phyloP scores from a whole-genome alignment of 1,284 basidiomycete species.

The Limonomyces culmigenus region DNA sequence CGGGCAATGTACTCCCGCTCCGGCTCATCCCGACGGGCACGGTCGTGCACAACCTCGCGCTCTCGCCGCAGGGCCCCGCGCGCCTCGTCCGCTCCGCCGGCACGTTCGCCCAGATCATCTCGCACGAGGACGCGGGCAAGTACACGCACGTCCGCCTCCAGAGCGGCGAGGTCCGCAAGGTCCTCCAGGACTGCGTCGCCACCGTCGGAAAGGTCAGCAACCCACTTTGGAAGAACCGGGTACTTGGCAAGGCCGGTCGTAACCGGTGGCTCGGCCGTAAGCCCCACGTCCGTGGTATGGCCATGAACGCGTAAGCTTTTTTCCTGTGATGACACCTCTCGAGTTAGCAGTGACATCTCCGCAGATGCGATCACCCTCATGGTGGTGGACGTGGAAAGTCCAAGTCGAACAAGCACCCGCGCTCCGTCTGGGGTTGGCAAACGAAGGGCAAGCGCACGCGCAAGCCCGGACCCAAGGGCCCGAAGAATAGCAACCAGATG shows the following conservation, averaged over 20 bases:
- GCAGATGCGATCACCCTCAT: conserved; percentile 83
- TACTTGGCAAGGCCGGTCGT: conserved; percentile 85
- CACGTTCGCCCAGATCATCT: conserved; percentile 69
- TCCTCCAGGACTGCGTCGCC: conserved; percentile 73
- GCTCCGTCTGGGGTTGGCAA: conserved; percentile 83
- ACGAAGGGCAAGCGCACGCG: conserved; percentile 88
- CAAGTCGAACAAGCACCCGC: conserved; percentile 89
- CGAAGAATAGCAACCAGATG: conserved; percentile 89
- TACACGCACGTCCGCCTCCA: conserved; percentile 81
- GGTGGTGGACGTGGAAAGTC: conserved; percentile 97
- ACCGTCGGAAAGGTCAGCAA: conserved; percentile 92
- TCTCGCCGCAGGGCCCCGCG: conserved; percentile 63
- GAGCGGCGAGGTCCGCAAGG: conserved; percentile 83
- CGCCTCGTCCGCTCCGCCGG: conserved; percentile 85
- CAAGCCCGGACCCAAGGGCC: conserved; percentile 73
- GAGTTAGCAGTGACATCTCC: conserved; percentile 2
- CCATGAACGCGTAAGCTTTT: conserved; percentile 95
- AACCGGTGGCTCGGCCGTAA: conserved; percentile 77
- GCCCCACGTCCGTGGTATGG: conserved; percentile 89
- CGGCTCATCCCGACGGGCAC: conserved; percentile 87
- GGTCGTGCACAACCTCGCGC: conserved; percentile 74
- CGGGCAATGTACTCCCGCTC: conserved; percentile 88
- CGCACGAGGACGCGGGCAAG: conserved; percentile 48
- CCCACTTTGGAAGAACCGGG: conserved; percentile 73
- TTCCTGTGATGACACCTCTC: conserved; percentile 8